Evolutionary conservation across 1,284 basidiomycete species (phyloP).

Genomic region (Anthracocystis panici-leucophaei): DNA sequence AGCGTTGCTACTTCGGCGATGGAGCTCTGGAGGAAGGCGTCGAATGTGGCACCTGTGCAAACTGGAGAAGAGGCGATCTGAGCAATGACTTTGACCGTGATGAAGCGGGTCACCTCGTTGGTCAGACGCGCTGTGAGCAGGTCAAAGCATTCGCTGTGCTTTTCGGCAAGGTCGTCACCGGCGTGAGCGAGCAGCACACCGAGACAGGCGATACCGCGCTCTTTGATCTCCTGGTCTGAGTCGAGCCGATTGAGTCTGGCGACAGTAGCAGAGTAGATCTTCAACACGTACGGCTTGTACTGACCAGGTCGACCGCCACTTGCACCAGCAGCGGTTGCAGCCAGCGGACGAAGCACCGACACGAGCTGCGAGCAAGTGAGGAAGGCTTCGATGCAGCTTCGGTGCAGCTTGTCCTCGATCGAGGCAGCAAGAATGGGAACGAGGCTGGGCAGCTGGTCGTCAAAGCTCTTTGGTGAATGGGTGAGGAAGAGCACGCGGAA

Average conservation of each 20-base stretch:
- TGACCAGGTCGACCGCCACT: conserved; percentile 14
- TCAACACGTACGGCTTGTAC: conserved; percentile 44
- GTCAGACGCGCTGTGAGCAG: conserved; percentile 83
- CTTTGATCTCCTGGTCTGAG: conserved; percentile 90
- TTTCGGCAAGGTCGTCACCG: conserved; percentile 76
- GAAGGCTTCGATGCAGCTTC: conserved; percentile 75
- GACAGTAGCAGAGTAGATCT: conserved; percentile 80
- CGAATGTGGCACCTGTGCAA: conserved; percentile 71
- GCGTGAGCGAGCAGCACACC: conserved; percentile 88
- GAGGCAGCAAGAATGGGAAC: conserved; percentile 81
- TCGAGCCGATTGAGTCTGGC: conserved; percentile 80
- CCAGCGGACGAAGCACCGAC: conserved; percentile 69
- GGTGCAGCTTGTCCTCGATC: conserved; percentile 73
- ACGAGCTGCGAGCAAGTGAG: conserved; percentile 72
- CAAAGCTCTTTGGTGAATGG: conserved; percentile 79
- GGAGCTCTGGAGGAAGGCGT: conserved; percentile 83
- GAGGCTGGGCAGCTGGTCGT: conserved; percentile 76
- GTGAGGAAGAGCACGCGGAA: conserved; percentile 84
- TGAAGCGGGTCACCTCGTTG: conserved; percentile 73
- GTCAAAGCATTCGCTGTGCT: conserved; percentile 71
- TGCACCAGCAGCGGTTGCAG: conserved; percentile 6
- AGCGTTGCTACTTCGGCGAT: conserved; percentile 80
- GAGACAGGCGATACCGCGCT: conserved; percentile 83
- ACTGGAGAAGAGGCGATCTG: conserved; percentile 71
- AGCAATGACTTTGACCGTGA: conserved; percentile 72